Base-by-base conservation (phyloP, 2,329 filamentous ascomycete species). In the Parastagonospora nodorum region DNA sequence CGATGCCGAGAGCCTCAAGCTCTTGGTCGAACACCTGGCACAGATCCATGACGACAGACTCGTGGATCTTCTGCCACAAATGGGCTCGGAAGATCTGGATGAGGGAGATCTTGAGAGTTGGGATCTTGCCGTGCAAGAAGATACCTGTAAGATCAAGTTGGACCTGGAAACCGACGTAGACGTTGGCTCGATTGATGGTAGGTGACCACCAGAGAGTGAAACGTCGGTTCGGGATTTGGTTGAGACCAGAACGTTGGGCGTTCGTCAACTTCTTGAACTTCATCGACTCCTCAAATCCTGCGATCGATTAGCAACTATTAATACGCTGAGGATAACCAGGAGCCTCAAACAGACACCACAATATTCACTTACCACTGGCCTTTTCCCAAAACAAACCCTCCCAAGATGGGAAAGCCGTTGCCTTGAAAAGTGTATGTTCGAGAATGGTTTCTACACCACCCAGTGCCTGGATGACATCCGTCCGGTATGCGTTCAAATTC, bases 21-120 rank as follows among this genome's bases (percentile, higher is more conserved):
- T 99, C 94, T 69, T 97, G 93, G 62, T 99, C 94, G 64, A 99
- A 96, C 11, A 99, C 94, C 72, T 99, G 95, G 64, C 94, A 97
- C 68, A 99, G 76, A 81, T 99, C 94, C 94, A 99, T 99, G 30
- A 97, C 93, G 0, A 97, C 92, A 1, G 90, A 95, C 75, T 99
- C 94, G 75, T 99, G 95, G 40, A 99, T 97, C 82, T 99, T 99
- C 75, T 99, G 94, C 94, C 94, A 99, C 80, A 99, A 87, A 84
- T 99, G 94, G 45, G 95, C 94, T 72, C 94, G 88, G 89, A 99
- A 99, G 65, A 99, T 99, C 72, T 99, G 94, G 54, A 99, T 99
- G 46, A 99, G 80, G 0, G 92, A 97, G 57, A 99, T 99, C 78
- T 99, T 99, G 37, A 99, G 77, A 0, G 94, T 99, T 0, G 94